A percentile compares a stretch with the other conserved stretches of the same genome.
phyloP scores from a whole-genome alignment of 345 rosid genomes.

The Brassica cretica region DNA sequence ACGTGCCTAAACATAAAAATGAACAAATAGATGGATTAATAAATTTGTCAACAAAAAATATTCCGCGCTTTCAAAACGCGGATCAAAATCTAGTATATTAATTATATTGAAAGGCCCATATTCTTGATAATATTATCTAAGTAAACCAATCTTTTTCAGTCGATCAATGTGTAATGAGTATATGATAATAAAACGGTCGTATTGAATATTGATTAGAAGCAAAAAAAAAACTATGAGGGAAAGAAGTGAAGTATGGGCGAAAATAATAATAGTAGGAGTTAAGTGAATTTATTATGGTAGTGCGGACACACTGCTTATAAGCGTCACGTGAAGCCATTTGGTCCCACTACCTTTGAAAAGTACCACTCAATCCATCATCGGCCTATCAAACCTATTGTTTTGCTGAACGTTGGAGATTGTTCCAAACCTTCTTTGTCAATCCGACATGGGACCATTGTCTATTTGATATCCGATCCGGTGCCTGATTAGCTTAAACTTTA shows the following conservation, averaged over 20 bases:
- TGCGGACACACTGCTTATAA: slow-evolving; percentile 21
- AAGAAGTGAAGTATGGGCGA: slow-evolving; percentile 1
- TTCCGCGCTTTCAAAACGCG: no score
- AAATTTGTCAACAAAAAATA: no score
- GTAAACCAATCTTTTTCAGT: slow-evolving; percentile 21
- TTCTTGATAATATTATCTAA: slow-evolving; percentile 14
- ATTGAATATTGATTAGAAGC: not conserved
- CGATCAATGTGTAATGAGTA: not conserved
- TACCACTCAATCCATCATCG: slow-evolving; percentile 21
- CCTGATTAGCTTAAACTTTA: not conserved
- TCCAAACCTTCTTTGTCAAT: slow-evolving; percentile 14
- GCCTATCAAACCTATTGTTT: slow-evolving; percentile 14
- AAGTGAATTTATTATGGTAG: slow-evolving; percentile 20
- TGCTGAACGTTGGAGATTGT: slow-evolving; percentile 27
- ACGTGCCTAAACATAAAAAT: no score
- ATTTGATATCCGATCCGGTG: not conserved
- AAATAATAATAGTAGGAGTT: not conserved
- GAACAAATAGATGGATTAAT: no score
- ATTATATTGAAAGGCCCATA: slow-evolving; percentile 24
- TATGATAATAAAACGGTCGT: slow-evolving; percentile 23
- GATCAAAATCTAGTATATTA: not conserved
- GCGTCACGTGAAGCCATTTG: slow-evolving; percentile 32
- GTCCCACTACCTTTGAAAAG: slow-evolving; percentile 22
- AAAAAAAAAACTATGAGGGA: not conserved
- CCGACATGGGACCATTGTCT: not conserved